Evolutionary conservation across 345 rosid species (phyloP), one percentile per base, ranked within the genome.

Genomic region (Erysimum cheiranthoides): DNA sequence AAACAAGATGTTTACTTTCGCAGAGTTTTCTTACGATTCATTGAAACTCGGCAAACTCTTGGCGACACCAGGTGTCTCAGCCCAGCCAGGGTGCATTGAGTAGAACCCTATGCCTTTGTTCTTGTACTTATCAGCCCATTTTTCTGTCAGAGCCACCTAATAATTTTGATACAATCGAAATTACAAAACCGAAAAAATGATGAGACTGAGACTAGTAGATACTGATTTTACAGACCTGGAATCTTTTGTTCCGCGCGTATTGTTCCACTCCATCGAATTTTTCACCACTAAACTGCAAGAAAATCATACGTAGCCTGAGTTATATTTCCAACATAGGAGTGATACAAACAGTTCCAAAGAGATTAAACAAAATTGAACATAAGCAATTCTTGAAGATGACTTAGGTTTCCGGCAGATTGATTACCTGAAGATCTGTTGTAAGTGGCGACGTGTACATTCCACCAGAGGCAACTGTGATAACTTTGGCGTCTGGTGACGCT

Each of bases 1-100:
- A 50, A 43, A 51, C n/a, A 12, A 17, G 3, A 17, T 45, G 63
- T 21, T 68, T 36, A 6, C 43, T 16, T 14, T 17, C 8, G 49
- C 3, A 46, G 43, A 65, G 5, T 39, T 32, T 57, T 42, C 82
- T 75, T 77, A 91, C 98, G 61, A 46, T 76, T 86, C 35, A 34
- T 30, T 80, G 74, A 94, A 91, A 78, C 70, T 67, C 16, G 96
- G 95, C 60, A 94, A 66, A 73, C 92, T 91, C 38, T 57, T 85
- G 57, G 98, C 85, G 5, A 88, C 87, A 66, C 97, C 97, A 1
- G 97, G 96, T 4, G 96, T 94, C 82, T 83, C 89, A 53, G 90
- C 97, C 98, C 96, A 94, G 11, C 96, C 97, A 5, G 98, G 98
- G 75, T 91, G 97, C 98, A 94, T 91, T 0, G 97, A 58, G 83